Base-by-base conservation (phyloP, 208 protist genomes). In the Jaenimonas drosophilae region DNA sequence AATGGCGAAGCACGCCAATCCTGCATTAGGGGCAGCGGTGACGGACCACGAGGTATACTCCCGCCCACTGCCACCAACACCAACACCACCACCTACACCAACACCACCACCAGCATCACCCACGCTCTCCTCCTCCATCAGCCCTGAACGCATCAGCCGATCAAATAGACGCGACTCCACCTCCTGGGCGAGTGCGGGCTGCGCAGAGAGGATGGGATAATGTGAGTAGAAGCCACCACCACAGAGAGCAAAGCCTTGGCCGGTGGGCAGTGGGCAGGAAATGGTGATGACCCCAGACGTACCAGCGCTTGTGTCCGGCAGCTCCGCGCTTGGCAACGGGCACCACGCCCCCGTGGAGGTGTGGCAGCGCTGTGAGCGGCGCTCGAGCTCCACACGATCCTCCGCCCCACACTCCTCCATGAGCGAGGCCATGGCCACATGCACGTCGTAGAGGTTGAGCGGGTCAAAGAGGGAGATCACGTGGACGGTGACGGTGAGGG, bases 11-110 rank as follows among this genome's bases (percentile, higher is more conserved):
- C 64, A 73, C 16, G 42, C 58, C 3, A 85, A 54, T 2, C 64
- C 64, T 0, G 55, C 44, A 45, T 73, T 79, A 1, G 69, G 53
- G 0, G 64, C 67, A 1, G 57, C 63, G 1, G 63, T 65, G 28
- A 80, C 71, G 14, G 55, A 60, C 76, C 76, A 85, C 47, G 49
- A 59, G 30, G 49, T 62, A 48, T 58, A 69, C 60, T 64, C 64
- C 25, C 31, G 31, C 31, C 31, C 14, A 16, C 31, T 14, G 11
- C 14, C 14, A 9, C 9, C 11, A 34, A 14, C 11, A 34, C 11
- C 11, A 16, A 14, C 14, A 14, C 9, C 30, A 14, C 9, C 30
- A 14, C 30, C 9, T 14, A 7, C 7, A 7, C 9, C 7, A 14
- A 34, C 14, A 14, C 30, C 30, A n/a, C 14, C 30, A 14, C 7